These are phyloP conservation scores for Crithidia thermophila DNA, from an alignment of 208 protist genomes.

Conservation along the genomic window DNA sequence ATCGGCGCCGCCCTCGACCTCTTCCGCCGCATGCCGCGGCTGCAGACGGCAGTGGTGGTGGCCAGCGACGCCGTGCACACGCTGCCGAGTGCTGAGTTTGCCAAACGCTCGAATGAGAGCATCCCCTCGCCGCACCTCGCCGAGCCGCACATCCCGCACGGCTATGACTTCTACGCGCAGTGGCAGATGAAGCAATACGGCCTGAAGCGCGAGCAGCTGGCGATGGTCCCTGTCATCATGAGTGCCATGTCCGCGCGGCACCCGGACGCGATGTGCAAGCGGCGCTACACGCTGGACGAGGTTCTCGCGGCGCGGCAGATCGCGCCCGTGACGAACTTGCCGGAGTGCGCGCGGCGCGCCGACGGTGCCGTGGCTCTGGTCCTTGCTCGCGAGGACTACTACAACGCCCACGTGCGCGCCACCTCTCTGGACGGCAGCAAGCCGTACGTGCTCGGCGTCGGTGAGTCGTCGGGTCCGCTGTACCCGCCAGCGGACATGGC, in stretches of 20 bases:
- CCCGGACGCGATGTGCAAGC: constrained; percentile 65
- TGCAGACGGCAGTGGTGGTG: constrained; percentile 59
- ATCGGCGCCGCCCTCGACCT: constrained; percentile 51
- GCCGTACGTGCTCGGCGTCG: constrained; percentile 51
- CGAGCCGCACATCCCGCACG: constrained; percentile 62
- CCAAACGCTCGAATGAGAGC: constrained; percentile 39
- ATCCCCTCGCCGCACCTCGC: constrained; percentile 42
- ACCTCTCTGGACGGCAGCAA: constrained; percentile 6
- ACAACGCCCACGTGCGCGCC: constrained; percentile 32
- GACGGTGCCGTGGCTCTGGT: constrained; percentile 70
- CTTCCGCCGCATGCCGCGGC: constrained; percentile 36
- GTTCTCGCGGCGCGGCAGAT: constrained; percentile 47
- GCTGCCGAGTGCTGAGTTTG: constrained; percentile 44
- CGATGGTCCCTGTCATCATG: constrained; percentile 80
- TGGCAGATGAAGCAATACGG: constrained; percentile 75
- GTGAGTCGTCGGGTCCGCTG: constrained; percentile 66
- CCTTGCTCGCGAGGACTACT: constrained; percentile 52
- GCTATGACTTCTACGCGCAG: constrained; percentile 75
- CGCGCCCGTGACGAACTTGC: constrained; percentile 54
- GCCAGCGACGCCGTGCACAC: constrained; percentile 62
- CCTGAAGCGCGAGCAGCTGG: constrained; percentile 69
- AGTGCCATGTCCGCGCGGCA: constrained; percentile 60
- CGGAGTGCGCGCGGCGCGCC: constrained; percentile 72
- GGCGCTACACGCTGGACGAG: constrained; percentile 47
- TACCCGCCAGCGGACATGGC: constrained; percentile 57